Evolutionary conservation across 2,329 filamentous ascomycete genomes (phyloP).

Genomic region (Fusarium sublunatum): DNA sequence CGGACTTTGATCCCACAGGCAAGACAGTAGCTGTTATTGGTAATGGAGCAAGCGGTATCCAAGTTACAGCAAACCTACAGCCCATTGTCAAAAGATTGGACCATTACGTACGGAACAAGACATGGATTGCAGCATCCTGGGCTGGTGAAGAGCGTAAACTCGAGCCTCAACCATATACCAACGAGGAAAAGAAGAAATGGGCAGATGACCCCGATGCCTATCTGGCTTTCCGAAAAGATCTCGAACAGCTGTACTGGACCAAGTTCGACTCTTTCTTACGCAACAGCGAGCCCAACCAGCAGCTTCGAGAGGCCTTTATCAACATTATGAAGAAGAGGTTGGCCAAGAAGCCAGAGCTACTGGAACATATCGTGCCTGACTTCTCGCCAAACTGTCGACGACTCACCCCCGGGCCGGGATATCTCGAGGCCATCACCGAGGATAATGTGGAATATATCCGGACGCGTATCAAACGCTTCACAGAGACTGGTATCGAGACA

Average conservation of each 20-base stretch:
- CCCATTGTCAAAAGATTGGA: constrained; percentile 63
- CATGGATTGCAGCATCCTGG: constrained; percentile 75
- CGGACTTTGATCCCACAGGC: constrained; percentile 58
- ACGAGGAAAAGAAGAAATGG: constrained; percentile 69
- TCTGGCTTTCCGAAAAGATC: constrained; percentile 65
- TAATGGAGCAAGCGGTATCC: constrained; percentile 71
- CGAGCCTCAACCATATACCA: constrained; percentile 64
- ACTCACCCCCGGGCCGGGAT: constrained; percentile 73
- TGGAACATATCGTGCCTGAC: constrained; percentile 67
- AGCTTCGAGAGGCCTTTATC: constrained; percentile 58
- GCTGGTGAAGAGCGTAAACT: constrained; percentile 65
- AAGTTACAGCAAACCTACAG: constrained; percentile 65
- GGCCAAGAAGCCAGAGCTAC: constrained; percentile 64
- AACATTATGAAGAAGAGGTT: constrained; percentile 65
- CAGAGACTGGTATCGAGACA: constrained; percentile 68
- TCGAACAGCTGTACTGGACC: constrained; percentile 72
- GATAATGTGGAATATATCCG: constrained; percentile 72
- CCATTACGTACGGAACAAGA: constrained; percentile 72
- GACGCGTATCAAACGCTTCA: constrained; percentile 68
- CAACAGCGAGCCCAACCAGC: constrained; percentile 61
- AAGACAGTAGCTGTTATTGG: constrained; percentile 70
- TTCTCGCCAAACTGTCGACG: constrained; percentile 74
- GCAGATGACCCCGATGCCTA: constrained; percentile 68
- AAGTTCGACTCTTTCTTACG: constrained; percentile 66
- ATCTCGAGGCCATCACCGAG: constrained; percentile 71